A percentile compares a stretch with the other conserved stretches of the same genome.
Conservation (phyloP, 352 stramenopile genomes). For the Pilasporangium apinafurcum region DNA sequence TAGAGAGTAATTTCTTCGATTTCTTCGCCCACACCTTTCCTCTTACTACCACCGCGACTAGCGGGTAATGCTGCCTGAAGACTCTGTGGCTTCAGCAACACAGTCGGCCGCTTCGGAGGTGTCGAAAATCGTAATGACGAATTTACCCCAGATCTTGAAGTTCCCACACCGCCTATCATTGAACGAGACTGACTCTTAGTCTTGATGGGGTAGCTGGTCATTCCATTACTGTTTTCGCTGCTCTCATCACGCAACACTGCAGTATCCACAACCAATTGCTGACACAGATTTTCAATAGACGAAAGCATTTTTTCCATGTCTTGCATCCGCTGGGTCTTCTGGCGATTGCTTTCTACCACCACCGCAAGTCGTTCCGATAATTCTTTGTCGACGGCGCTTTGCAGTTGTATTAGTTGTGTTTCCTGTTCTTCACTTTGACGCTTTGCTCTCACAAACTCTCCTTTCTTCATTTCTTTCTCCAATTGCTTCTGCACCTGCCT, state of each 20-base stretch:
- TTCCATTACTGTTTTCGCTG: slow-evolving; percentile 9
- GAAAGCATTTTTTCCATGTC: slow-evolving; percentile 54
- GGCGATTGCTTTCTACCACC: slow-evolving; percentile 46
- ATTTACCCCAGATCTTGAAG: background rate
- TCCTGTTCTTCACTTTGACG: slow-evolving; percentile 9
- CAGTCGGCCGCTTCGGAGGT: background rate
- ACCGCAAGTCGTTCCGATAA: slow-evolving; percentile 30
- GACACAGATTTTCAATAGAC: slow-evolving; percentile 59
- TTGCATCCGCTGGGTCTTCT: slow-evolving; percentile 48
- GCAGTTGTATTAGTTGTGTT: slow-evolving; percentile 12
- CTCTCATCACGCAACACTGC: slow-evolving; percentile 28
- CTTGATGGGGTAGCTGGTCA: too few relatives aligned
- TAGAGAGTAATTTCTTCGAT: slow-evolving; percentile 49
- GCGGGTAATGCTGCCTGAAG: slow-evolving; percentile 25
- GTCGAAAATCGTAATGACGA: background rate
- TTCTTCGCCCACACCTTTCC: slow-evolving; percentile 17
- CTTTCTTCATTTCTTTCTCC: slow-evolving; percentile 40
- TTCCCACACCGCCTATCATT: background rate
- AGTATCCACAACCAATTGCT: slow-evolving; percentile 50
- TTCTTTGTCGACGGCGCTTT: slow-evolving; percentile 30
- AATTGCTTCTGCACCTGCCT: slow-evolving; percentile 33
- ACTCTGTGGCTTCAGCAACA: slow-evolving; percentile 7
- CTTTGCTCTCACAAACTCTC: slow-evolving; percentile 8
- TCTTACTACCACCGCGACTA: slow-evolving; percentile 2
- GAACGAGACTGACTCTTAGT: slow-evolving; percentile 5